Percentiles rank a stretch among this genome's conserved stretches.
phyloP scores from a whole-genome alignment of 108 stramenopile species.

The Epipyxis sp. region DNA sequence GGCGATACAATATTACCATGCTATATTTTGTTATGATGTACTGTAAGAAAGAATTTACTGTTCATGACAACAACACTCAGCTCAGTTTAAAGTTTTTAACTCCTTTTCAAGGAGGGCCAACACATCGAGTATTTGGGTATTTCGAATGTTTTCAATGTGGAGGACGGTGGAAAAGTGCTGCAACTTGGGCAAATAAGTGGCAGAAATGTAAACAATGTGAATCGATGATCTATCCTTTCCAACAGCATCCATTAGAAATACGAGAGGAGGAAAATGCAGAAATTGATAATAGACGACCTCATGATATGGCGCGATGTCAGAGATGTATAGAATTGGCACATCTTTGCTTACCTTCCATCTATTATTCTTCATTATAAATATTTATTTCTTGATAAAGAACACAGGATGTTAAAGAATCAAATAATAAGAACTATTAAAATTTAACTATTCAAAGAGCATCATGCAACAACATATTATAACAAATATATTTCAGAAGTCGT shows the following conservation, averaged over 20 bases:
- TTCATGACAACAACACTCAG: too few relatives aligned
- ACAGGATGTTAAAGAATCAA: too few relatives aligned
- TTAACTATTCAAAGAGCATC: too few relatives aligned
- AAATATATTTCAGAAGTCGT: too few relatives aligned
- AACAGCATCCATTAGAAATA: neutral
- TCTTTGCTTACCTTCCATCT: neutral
- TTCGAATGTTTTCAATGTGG: neutral
- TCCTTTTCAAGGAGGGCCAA: neutral
- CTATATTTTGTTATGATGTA: too few relatives aligned
- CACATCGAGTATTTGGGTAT: constrained; percentile 9
- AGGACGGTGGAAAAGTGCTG: neutral
- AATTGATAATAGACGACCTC: neutral
- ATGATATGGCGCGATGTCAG: neutral
- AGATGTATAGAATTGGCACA: neutral
- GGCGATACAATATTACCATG: too few relatives aligned
- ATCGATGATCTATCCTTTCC: neutral
- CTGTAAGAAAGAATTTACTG: too few relatives aligned
- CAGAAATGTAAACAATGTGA: constrained; percentile 21
- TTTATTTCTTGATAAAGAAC: too few relatives aligned
- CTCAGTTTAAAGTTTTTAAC: neutral
- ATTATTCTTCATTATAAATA: constrained; percentile 20
- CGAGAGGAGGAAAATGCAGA: neutral
- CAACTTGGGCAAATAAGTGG: constrained; percentile 12
- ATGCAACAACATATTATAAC: too few relatives aligned
- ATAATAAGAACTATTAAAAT: too few relatives aligned